A percentile compares a stretch with the other conserved stretches of the same genome.
phyloP scores from a whole-genome alignment of 192 early-diverging fungal species.

The Podila epigama region DNA sequence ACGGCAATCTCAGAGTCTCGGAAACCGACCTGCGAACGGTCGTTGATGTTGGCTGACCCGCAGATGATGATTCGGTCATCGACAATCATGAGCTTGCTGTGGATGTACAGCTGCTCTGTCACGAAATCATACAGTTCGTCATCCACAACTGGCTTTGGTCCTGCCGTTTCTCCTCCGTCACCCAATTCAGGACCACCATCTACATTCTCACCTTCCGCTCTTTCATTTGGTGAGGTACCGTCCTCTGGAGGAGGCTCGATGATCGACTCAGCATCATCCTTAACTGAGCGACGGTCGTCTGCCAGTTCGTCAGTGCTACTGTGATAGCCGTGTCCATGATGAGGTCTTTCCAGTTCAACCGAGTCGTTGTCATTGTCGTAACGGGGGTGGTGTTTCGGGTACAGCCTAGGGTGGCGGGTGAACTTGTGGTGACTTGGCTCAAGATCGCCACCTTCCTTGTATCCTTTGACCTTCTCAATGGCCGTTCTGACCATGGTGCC shows the following conservation, averaged over 20 bases:
- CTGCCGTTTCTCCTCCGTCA: not conserved
- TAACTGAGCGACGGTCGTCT: not conserved
- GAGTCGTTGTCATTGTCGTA: not conserved
- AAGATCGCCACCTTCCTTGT: constrained; percentile 15
- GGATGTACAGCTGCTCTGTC: constrained; percentile 86
- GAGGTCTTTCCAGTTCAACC: not conserved
- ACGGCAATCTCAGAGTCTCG: constrained; percentile 91
- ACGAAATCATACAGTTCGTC: constrained; percentile 58
- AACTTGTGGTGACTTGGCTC: constrained; percentile 23
- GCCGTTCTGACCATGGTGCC: constrained; percentile 11
- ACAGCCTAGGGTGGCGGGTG: not conserved
- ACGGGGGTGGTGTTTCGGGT: not conserved
- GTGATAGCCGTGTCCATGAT: not conserved
- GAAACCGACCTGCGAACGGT: constrained; percentile 85
- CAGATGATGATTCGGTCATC: constrained; percentile 86
- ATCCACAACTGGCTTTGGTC: constrained; percentile 11
- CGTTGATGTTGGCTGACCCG: constrained; percentile 89
- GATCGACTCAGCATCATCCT: constrained; percentile 16
- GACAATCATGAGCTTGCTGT: constrained; percentile 88
- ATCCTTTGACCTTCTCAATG: constrained; percentile 23
- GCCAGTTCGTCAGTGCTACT: not conserved
- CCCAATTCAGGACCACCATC: not conserved
- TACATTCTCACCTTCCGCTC: not conserved
- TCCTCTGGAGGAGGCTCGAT: constrained; percentile 7
- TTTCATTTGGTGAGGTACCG: not conserved